Conservation (phyloP, 1,284 basidiomycete genomes). For the Pseudozyma flocculosa region DNA sequence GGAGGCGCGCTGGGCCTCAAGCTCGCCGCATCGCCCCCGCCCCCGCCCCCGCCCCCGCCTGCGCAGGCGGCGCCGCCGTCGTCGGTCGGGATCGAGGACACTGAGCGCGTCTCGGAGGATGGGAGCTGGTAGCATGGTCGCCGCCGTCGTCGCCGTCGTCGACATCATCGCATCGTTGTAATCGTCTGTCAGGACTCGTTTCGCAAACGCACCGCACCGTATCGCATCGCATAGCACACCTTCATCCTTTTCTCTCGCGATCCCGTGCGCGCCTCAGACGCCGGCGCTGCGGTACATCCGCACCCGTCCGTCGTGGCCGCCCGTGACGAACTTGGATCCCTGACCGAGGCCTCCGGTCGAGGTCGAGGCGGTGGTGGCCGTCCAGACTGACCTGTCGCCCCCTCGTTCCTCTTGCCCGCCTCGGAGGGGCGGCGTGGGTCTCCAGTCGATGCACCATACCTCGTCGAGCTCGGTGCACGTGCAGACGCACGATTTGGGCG, state of each 20-base stretch:
- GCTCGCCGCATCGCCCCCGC: not conserved
- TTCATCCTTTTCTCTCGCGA: no score
- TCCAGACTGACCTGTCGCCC: no score
- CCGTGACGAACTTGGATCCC: slow-evolving; percentile 20
- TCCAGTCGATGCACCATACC: slow-evolving; percentile 2
- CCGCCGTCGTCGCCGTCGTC: no score
- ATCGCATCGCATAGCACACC: no score
- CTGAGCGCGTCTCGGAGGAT: slow-evolving; percentile 12
- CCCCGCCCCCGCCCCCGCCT: no score
- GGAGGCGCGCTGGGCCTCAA: not conserved
- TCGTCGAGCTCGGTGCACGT: slow-evolving; percentile 11
- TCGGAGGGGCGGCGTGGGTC: not conserved
- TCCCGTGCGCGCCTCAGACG: no score
- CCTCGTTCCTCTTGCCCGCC: not conserved
- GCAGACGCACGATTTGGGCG: slow-evolving; percentile 18
- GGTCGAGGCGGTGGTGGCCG: not conserved
- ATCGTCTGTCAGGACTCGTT: no score
- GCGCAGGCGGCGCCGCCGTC: no score
- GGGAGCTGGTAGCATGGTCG: slow-evolving; percentile 23
- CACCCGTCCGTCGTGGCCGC: slow-evolving; percentile 23
- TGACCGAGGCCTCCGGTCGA: not conserved
- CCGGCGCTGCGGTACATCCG: slow-evolving; percentile 34
- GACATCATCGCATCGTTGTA: no score
- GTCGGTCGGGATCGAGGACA: no score
- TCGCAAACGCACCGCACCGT: no score